Percentiles rank a stretch among this genome's conserved stretches.
phyloP scores from a whole-genome alignment of 2,329 filamentous ascomycete genomes.

The Colletotrichum incanum region DNA sequence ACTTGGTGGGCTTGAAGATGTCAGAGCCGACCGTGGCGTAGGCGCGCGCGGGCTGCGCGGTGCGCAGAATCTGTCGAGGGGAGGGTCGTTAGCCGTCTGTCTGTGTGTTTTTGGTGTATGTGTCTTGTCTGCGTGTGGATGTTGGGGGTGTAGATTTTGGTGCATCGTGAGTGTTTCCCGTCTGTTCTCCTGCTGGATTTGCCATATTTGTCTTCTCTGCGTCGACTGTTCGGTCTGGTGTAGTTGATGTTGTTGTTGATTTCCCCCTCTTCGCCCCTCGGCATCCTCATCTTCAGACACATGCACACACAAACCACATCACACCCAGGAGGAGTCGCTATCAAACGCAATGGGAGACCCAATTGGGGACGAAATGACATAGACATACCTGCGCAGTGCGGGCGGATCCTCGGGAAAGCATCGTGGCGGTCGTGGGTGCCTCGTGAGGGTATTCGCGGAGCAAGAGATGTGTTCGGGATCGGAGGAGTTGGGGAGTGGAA shows the following conservation, averaged over 20 bases:
- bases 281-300: conserved; percentile 15
- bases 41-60: conserved; percentile 65
- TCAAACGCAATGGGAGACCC: background rate
- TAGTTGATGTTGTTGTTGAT: background rate
- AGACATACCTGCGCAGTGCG: conserved; percentile 71
- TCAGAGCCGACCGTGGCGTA: conserved; percentile 92
- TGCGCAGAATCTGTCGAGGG: conserved; percentile 64
- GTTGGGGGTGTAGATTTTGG: conserved; percentile 56
- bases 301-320: conserved; percentile 4
- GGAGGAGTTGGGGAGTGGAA: conserved; percentile 24
- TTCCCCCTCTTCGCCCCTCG: conserved; percentile 5
- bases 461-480: conserved; percentile 24
- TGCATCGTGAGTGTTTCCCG: background rate
- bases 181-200: background rate
- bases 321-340: background rate
- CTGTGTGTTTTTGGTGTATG: conserved; percentile 47
- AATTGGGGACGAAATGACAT: conserved; percentile 36
- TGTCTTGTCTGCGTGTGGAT: conserved; percentile 69
- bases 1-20: conserved; percentile 99
- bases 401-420: conserved; percentile 73
- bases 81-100: conserved; percentile 25
- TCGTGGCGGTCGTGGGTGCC: conserved; percentile 53
- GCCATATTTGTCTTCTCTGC: background rate
- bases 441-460: conserved; percentile 40
- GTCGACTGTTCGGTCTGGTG: background rate